Evolutionary conservation across 2,329 filamentous ascomycete genomes (phyloP).

Genomic region (Bisporella sp.): DNA sequence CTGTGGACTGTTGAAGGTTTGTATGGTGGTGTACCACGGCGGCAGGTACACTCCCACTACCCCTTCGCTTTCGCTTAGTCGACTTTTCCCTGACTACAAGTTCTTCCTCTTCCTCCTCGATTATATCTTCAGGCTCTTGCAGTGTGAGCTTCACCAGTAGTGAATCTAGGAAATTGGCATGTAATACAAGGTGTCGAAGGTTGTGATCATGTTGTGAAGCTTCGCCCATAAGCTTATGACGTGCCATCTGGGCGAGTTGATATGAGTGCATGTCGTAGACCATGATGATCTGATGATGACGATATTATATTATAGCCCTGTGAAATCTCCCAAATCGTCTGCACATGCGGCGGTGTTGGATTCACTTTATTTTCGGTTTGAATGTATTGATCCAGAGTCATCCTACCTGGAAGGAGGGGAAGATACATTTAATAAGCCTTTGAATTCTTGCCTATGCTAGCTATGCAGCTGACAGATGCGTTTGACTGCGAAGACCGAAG

Average conservation of each 20-base stretch:
- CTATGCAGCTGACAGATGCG: no score
- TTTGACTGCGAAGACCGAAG: no score
- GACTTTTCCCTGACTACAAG: neutral
- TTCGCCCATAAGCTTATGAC: neutral
- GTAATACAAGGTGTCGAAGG: neutral
- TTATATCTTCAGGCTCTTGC: neutral
- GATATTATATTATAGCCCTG: no score
- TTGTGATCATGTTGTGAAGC: neutral
- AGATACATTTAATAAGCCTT: no score
- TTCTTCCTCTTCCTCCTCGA: no score
- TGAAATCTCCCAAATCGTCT: no score
- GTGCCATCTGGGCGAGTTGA: neutral
- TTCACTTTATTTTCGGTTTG: no score
- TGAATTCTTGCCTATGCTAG: no score
- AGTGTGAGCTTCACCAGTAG: neutral
- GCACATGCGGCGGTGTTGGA: no score
- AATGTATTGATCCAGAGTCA: no score
- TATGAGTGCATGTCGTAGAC: neutral
- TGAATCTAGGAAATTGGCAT: neutral
- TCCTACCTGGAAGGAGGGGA: no score
- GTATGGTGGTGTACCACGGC: neutral
- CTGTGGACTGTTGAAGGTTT: neutral
- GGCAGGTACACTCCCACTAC: neutral
- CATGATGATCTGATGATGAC: no score
- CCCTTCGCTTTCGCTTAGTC: neutral